Percentiles rank a stretch among this genome's conserved stretches.
Evolutionary conservation across 768 basidiomycete species (phyloP).

Genomic region (Cyathus striatus): DNA sequence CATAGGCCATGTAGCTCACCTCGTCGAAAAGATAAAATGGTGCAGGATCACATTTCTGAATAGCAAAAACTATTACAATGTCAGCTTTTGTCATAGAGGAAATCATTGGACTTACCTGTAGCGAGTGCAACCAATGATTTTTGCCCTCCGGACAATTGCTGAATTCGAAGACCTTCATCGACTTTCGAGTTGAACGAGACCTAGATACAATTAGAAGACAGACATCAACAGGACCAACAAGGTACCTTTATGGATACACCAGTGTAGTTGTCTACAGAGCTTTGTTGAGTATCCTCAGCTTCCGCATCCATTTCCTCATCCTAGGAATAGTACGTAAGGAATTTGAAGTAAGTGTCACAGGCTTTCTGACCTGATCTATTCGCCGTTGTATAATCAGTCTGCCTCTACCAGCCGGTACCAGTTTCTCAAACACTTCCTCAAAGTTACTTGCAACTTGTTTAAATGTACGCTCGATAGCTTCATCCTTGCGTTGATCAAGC

Average conservation of each 20-base stretch:
- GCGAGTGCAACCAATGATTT: constrained; percentile 96
- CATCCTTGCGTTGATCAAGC: constrained; percentile 95
- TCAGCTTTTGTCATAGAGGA: constrained; percentile 3
- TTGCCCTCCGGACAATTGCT: constrained; percentile 95
- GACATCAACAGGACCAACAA: background rate
- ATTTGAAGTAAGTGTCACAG: background rate
- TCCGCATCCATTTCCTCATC: constrained; percentile 76
- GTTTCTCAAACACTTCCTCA: constrained; percentile 92
- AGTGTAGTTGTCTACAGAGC: constrained; percentile 88
- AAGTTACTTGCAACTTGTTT: constrained; percentile 98
- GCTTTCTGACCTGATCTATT: constrained; percentile 63
- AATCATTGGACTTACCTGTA: constrained; percentile 47
- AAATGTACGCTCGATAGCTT: constrained; percentile 97
- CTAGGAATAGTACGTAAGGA: constrained; percentile 31
- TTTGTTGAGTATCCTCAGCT: constrained; percentile 66
- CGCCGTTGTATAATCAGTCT: constrained; percentile 88
- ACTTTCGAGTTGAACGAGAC: constrained; percentile 99
- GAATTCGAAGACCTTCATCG: constrained; percentile 93
- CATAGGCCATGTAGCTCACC: constrained; percentile 25
- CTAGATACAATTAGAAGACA: constrained; percentile 26
- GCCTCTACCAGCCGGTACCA: constrained; percentile 92
- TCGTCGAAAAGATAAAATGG: constrained; percentile 99
- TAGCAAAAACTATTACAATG: constrained; percentile 74
- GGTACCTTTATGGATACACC: constrained; percentile 91
- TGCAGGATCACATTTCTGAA: constrained; percentile 98